phyloP scores from a whole-genome alignment of 176 grass and related monocot genomes.

The Phyllostachys edulis region DNA sequence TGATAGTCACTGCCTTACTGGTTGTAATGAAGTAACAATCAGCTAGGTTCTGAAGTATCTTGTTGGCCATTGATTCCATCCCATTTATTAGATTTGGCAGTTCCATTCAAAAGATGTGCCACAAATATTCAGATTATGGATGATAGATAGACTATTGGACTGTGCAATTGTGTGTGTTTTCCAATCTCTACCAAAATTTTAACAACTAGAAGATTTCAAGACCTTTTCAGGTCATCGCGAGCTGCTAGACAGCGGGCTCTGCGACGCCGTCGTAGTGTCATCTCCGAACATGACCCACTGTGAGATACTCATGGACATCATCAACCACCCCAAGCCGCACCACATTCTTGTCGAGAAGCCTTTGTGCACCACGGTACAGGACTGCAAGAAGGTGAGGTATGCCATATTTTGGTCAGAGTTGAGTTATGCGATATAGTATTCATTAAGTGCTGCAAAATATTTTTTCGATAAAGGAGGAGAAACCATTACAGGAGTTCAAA shows the following conservation, averaged over 20 bases:
- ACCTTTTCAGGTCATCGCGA: constrained; percentile 71
- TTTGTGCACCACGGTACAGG: constrained; percentile 69
- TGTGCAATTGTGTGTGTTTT: background rate
- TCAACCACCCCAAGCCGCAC: constrained; percentile 49
- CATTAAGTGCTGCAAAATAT: too few species aligned
- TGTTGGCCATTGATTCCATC: background rate
- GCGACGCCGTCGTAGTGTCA: constrained; percentile 69
- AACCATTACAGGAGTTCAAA: background rate
- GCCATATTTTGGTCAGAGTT: background rate
- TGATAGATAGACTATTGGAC: background rate
- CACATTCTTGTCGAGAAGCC: constrained; percentile 97
- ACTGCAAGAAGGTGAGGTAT: constrained; percentile 69
- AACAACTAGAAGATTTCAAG: constrained; percentile 48
- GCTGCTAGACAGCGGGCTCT: constrained; percentile 75
- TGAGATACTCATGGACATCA: constrained; percentile 84
- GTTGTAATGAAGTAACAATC: background rate
- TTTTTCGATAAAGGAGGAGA: background rate
- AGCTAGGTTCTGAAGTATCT: background rate
- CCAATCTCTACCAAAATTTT: background rate
- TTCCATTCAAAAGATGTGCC: background rate
- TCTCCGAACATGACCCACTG: constrained; percentile 97
- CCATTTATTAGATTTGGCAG: background rate
- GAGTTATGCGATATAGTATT: background rate
- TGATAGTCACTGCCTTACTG: background rate
- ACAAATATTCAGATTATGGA: background rate